Percentiles rank a stretch among this genome's conserved stretches.
These are phyloP conservation scores for Lichtheimia corymbifera DNA, from an alignment of 371 early-diverging fungal species.

Conservation along the genomic window DNA sequence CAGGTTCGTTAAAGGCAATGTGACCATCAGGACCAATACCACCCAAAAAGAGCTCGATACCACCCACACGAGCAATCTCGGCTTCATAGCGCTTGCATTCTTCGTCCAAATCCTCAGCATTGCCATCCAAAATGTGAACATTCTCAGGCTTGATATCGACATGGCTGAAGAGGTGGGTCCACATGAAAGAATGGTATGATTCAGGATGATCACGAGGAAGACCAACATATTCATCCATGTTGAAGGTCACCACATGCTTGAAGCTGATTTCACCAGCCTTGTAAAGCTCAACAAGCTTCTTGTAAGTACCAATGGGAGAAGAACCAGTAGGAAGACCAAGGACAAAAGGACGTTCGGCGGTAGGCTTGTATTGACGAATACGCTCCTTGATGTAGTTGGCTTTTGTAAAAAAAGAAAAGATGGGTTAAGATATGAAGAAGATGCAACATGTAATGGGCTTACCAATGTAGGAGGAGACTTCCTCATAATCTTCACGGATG, in stretches of 20 bases:
- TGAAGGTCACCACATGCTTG: slow-evolving; percentile 67
- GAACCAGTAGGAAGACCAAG: slow-evolving; percentile 87
- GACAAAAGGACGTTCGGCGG: slow-evolving; percentile 77
- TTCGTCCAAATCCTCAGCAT: slow-evolving; percentile 76
- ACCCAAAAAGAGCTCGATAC: slow-evolving; percentile 82
- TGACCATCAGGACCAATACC: slow-evolving; percentile 91
- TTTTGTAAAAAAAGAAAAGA: slow-evolving; percentile 4
- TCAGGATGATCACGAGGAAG: slow-evolving; percentile 72
- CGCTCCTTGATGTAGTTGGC: slow-evolving; percentile 83
- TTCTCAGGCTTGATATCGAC: slow-evolving; percentile 79
- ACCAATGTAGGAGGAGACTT: slow-evolving; percentile 65
- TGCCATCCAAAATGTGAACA: slow-evolving; percentile 84
- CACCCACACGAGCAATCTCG: slow-evolving; percentile 75
- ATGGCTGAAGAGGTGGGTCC: slow-evolving; percentile 81
- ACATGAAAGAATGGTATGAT: slow-evolving; percentile 90
- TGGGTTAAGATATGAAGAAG: no score
- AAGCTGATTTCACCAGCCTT: slow-evolving; percentile 64
- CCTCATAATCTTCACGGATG: slow-evolving; percentile 67
- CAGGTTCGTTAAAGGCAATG: slow-evolving; percentile 92
- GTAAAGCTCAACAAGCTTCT: slow-evolving; percentile 61
- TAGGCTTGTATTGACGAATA: slow-evolving; percentile 77
- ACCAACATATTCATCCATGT: slow-evolving; percentile 76
- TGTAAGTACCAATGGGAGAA: slow-evolving; percentile 79
- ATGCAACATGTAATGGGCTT: slow-evolving; percentile 10
- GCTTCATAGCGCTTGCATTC: slow-evolving; percentile 83